A percentile compares a stretch with the other conserved stretches of the same genome.
These are phyloP conservation scores for Verruconis gallopava DNA, from an alignment of 2,329 filamentous ascomycete species.

Conservation along the genomic window DNA sequence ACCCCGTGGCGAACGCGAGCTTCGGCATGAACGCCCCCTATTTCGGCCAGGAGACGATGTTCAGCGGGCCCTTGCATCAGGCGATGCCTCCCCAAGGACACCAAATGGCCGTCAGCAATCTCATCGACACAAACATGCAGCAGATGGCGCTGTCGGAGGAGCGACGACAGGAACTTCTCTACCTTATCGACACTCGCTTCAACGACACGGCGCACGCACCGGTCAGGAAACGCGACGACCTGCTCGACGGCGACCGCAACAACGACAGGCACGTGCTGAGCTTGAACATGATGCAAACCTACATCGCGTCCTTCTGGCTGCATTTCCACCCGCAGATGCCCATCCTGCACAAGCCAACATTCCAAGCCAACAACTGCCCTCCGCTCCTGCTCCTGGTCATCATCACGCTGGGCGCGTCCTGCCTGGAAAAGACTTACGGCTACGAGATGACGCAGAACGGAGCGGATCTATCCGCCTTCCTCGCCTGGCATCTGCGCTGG, in stretches of 20 bases:
- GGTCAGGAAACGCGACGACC: constrained; percentile 56
- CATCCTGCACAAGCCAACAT: constrained; percentile 88
- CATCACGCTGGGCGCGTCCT: constrained; percentile 85
- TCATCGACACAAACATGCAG: constrained; percentile 66
- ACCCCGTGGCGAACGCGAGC: constrained; percentile 27
- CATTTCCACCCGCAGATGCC: constrained; percentile 91
- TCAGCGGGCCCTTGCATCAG: constrained; percentile 34
- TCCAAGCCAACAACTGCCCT: constrained; percentile 74
- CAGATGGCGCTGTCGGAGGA: constrained; percentile 75
- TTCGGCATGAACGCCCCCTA: constrained; percentile 37
- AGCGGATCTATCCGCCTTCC: constrained; percentile 75
- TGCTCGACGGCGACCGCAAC: constrained; percentile 67
- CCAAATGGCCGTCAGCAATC: constrained; percentile 79
- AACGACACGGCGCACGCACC: constrained; percentile 67
- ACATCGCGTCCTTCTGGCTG: constrained; percentile 86
- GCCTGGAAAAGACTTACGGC: constrained; percentile 71
- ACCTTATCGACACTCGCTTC: constrained; percentile 70
- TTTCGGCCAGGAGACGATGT: constrained; percentile 36
- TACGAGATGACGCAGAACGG: constrained; percentile 60
- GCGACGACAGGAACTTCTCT: constrained; percentile 71
- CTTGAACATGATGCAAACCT: constrained; percentile 88
- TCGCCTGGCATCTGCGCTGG: constrained; percentile 90
- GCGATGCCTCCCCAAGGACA: constrained; percentile 48
- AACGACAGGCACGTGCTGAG: constrained; percentile 54
- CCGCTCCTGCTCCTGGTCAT: constrained; percentile 76